A percentile compares a stretch with the other conserved stretches of the same genome.
Conservation (phyloP, 139 green algal genomes). For the Pseudopediastrum boryanum region DNA sequence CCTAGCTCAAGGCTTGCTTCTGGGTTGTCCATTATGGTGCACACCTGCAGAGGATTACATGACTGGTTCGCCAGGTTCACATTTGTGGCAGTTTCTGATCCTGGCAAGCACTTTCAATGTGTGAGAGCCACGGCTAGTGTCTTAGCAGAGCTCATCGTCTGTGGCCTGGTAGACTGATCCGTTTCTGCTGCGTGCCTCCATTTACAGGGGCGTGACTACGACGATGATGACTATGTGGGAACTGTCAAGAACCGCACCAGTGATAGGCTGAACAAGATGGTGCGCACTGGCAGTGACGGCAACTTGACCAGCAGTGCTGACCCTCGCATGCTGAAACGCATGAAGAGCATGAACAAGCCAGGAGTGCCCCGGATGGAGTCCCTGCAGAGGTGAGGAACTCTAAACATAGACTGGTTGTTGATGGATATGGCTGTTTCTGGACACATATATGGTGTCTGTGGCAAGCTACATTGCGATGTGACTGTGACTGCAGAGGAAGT, state of each 20-base stretch:
- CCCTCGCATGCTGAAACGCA: constrained; percentile 23
- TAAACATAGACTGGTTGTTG: no score
- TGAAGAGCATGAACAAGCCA: constrained; percentile 24
- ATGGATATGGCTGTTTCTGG: no score
- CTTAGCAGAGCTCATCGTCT: neutral
- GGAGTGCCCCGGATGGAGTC: neutral
- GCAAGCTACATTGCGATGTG: neutral
- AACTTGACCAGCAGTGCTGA: constrained; percentile 12
- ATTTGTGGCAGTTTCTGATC: neutral
- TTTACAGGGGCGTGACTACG: constrained; percentile 24
- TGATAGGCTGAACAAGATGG: constrained; percentile 6
- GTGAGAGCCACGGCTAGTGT: neutral
- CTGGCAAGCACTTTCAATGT: neutral
- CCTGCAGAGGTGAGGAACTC: constrained; percentile 4
- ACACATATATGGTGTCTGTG: neutral
- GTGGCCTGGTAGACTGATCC: neutral
- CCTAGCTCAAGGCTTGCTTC: no score
- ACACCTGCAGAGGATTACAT: neutral
- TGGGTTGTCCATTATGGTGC: neutral
- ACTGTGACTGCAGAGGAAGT: no score
- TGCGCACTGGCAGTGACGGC: constrained; percentile 30
- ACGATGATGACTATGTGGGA: constrained; percentile 33
- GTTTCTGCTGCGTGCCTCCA: neutral
- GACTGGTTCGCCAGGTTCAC: neutral
- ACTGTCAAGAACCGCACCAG: neutral